Evolutionary conservation across 345 rosid genomes (phyloP), one percentile per base, ranked within the genome.

Genomic region (Salix viminalis): DNA sequence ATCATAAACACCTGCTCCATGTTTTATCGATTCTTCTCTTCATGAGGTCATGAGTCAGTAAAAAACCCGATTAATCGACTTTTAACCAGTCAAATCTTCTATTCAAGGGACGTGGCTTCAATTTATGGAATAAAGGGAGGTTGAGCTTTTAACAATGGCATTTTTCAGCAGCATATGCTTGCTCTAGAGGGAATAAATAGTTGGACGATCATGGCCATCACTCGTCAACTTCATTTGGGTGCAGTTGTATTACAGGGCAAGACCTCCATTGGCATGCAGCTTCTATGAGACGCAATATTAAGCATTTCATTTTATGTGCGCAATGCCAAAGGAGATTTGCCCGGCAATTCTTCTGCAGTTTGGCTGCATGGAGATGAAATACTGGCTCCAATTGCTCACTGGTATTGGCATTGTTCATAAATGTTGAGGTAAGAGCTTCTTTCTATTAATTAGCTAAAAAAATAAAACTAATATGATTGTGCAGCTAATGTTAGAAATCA

Each of bases 291-390:
- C 52, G 72, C 48, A 5, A 26, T 15, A 13, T 15, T 11, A n/a
- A 70, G 23, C 34, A 0, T 44, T 65, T 23, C 18, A 23, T 37
- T 7, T 67, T 36, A 74, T 80, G 83, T 50, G 70, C 72, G 24
- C 67, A 75, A 74, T 84, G 87, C 87, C 86, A 81, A 84, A 77
- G 89, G 85, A 86, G 89, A 86, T 86, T 84, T 86, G 86, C 87
- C 85, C 85, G 71, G 86, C 86, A 75, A 84, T 86, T 68, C 86
- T 78, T 79, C 78, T 84, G 87, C 86, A 82, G 74, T 65, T n/a
- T 12, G 4, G 46, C 58, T 36, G 2, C 19, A 23, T 1, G 1
- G 24, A 9, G 37, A 30, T 32, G 26, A 58, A 23, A 15, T 37
- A 21, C 50, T 34, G 46, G 14, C 24, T 34, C 42, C 44, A 23